Conservation (phyloP, 805 yeast genomes). For the Candida loeiensis region DNA sequence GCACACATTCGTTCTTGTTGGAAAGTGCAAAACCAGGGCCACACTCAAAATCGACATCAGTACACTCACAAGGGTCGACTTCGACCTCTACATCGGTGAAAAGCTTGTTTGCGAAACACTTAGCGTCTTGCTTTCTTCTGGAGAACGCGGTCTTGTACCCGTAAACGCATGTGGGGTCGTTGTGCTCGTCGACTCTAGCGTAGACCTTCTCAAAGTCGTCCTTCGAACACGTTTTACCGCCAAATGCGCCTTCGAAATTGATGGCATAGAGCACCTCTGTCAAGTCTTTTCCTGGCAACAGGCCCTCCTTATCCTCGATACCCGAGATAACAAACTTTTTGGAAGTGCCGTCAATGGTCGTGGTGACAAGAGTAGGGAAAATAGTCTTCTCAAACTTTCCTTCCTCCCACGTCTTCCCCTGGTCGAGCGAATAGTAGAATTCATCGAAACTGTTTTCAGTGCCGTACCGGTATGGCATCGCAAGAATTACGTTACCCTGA, state of each 20-base stretch:
- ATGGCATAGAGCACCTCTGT: slow-evolving; percentile 33
- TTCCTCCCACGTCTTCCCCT: slow-evolving; percentile 64
- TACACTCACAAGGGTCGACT: slow-evolving; percentile 62
- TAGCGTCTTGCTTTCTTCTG: slow-evolving; percentile 61
- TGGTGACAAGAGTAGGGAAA: slow-evolving; percentile 42
- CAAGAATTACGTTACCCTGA: slow-evolving; percentile 68
- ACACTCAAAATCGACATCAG: slow-evolving; percentile 69
- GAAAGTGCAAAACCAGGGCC: slow-evolving; percentile 41
- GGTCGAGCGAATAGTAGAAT: slow-evolving; percentile 61
- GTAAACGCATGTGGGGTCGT: slow-evolving; percentile 51
- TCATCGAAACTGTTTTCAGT: slow-evolving; percentile 24
- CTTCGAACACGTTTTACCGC: slow-evolving; percentile 40
- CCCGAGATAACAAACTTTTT: slow-evolving; percentile 54
- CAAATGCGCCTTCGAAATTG: slow-evolving; percentile 58
- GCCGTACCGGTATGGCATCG: slow-evolving; percentile 41
- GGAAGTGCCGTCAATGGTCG: slow-evolving; percentile 72
- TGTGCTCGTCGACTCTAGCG: slow-evolving; percentile 41
- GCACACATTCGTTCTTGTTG: slow-evolving; percentile 42
- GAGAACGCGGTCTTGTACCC: slow-evolving; percentile 64
- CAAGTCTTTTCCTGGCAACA: slow-evolving; percentile 3
- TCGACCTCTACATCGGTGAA: slow-evolving; percentile 44
- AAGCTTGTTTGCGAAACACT: slow-evolving; percentile 55
- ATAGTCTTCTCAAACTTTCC: slow-evolving; percentile 44
- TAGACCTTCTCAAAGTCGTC: slow-evolving; percentile 64
- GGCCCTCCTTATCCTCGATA: slow-evolving; percentile 14